These are phyloP conservation scores for Cephalotrichum gorgonifer DNA, from an alignment of 2,329 filamentous ascomycete species.

Conservation along the genomic window DNA sequence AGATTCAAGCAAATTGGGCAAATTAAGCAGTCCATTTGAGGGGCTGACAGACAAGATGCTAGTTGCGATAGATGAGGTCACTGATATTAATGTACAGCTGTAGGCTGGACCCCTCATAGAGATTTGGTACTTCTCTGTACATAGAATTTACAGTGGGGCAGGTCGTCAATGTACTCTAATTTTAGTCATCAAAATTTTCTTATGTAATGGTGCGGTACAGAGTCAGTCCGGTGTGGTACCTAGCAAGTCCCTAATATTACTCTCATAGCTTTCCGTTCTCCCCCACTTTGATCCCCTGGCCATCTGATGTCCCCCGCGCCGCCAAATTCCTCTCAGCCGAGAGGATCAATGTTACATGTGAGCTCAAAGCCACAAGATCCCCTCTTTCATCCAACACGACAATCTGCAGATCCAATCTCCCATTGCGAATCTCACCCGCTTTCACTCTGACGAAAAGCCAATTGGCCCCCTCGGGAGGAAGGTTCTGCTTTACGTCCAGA, in stretches of 20 bases:
- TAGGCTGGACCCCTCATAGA: too few relatives aligned
- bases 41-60: too few relatives aligned
- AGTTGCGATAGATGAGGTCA: too few relatives aligned
- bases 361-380: slow-evolving; percentile 18
- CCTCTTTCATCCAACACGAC: slow-evolving; percentile 43
- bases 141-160: too few relatives aligned
- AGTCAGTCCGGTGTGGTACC: too few relatives aligned
- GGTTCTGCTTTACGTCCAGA: slow-evolving; percentile 63
- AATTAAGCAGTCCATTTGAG: too few relatives aligned
- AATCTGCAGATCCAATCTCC: slow-evolving; percentile 66
- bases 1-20: too few relatives aligned
- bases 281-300: neutral
- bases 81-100: neutral
- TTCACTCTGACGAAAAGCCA: slow-evolving; percentile 60
- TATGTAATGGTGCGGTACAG: too few relatives aligned
- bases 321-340: slow-evolving; percentile 10
- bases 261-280: neutral
- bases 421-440: slow-evolving; percentile 58
- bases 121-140: too few relatives aligned
- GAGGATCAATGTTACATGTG: slow-evolving; percentile 10
- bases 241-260: neutral
- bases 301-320: neutral
- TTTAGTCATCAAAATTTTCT: too few relatives aligned
- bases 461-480: slow-evolving; percentile 58
- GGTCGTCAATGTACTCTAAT: too few relatives aligned